Conservation (phyloP, 2,329 filamentous ascomycete genomes). For the Keithomyces neogunnii region DNA sequence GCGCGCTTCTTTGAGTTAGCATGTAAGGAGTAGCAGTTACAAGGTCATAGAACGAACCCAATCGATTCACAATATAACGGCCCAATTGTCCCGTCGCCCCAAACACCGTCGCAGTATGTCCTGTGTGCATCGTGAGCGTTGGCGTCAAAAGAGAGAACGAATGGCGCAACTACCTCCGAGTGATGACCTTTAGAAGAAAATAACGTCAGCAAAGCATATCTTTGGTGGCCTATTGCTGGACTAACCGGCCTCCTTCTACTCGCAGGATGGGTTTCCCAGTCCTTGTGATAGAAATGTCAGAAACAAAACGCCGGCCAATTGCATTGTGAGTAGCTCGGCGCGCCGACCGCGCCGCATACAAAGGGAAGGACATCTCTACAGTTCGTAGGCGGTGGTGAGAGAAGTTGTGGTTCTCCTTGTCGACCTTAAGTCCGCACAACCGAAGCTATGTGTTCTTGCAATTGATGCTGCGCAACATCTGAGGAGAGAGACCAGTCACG, state of each 20-base stretch:
- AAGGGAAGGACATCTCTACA: conserved; percentile 47
- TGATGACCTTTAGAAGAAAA: conserved; percentile 55
- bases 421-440: not conserved
- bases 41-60: conserved; percentile 45
- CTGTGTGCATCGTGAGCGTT: conserved; percentile 36
- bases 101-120: conserved; percentile 95
- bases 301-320: conserved; percentile 46
- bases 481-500: not conserved
- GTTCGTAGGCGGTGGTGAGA: not conserved
- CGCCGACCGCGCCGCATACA: conserved; percentile 47
- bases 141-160: conserved; percentile 1
- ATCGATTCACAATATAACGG: conserved; percentile 92
- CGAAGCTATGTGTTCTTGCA: not conserved
- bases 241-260: conserved; percentile 80
- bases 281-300: conserved; percentile 87
- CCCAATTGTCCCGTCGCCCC: conserved; percentile 93
- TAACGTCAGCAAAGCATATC: conserved; percentile 17
- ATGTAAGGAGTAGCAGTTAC: not conserved
- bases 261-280: conserved; percentile 94
- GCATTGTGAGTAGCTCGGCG: conserved; percentile 37
- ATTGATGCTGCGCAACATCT: not conserved
- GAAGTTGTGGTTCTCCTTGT: not conserved
- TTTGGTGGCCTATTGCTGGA: conserved; percentile 16
- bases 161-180: conserved; percentile 61
- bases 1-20: conserved; percentile 49